Conservation (phyloP, 306 rosid genomes). For the Casuarina glauca region DNA sequence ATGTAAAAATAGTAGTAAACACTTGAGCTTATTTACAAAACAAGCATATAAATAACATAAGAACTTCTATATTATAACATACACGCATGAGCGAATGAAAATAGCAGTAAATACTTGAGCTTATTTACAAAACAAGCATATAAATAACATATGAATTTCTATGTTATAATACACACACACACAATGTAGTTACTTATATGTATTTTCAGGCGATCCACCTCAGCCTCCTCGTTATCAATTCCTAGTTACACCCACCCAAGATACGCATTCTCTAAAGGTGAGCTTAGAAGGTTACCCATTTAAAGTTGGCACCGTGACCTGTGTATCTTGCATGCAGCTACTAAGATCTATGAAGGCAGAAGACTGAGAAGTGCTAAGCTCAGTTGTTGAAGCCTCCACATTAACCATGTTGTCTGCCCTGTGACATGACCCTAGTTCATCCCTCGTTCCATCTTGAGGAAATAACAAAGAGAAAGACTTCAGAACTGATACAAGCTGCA, state of each 20-base stretch:
- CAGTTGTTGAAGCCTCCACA: conserved; percentile 21
- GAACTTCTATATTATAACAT: too few species aligned
- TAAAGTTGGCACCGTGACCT: conserved; percentile 75
- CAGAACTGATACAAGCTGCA: conserved; percentile 69
- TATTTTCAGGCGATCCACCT: not conserved
- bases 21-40: too few species aligned
- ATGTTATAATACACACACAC: not conserved
- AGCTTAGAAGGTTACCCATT: conserved; percentile 60
- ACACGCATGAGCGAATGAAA: too few species aligned
- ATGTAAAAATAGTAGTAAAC: too few species aligned
- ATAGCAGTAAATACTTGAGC: not conserved
- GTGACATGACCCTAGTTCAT: conserved; percentile 27
- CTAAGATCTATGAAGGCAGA: conserved; percentile 69
- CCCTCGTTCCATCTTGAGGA: conserved; percentile 32
- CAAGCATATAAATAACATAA: too few species aligned
- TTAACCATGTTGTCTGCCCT: conserved; percentile 18
- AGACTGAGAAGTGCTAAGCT: conserved; percentile 32
- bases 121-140: not conserved
- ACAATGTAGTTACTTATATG: not conserved
- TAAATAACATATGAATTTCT: not conserved
- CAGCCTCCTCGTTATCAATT: not conserved
- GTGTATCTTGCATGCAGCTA: conserved; percentile 64
- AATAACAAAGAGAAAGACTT: conserved; percentile 56
- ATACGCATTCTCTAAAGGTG: not conserved
- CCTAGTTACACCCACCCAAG: not conserved